Conservation (phyloP, 441 rosid species). For the Erysimum pusillum region DNA sequence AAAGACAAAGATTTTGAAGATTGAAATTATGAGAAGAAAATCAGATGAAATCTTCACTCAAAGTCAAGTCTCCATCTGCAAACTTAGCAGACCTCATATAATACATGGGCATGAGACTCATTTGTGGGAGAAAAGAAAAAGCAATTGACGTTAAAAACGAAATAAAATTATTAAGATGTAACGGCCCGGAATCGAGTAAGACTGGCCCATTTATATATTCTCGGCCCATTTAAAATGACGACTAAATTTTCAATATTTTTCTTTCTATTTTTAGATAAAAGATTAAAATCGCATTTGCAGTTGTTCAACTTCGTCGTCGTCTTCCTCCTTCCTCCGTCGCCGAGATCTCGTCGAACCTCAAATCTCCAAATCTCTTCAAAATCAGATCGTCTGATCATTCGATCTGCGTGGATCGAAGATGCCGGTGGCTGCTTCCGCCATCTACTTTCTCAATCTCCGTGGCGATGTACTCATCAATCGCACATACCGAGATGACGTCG, state of each 20-base stretch:
- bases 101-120: no score
- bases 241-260: neutral
- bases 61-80: no score
- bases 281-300: conserved; percentile 8
- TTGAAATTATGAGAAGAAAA: no score
- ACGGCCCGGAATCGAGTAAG: neutral
- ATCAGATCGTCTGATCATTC: conserved; percentile 11
- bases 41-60: no score
- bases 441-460: conserved; percentile 95
- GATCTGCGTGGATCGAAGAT: conserved; percentile 61
- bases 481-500: conserved; percentile 95
- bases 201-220: neutral
- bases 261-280: neutral
- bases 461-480: conserved; percentile 99
- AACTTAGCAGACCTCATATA: no score
- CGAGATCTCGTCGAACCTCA: conserved; percentile 45
- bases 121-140: neutral
- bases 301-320: conserved; percentile 37
- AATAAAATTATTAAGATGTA: neutral
- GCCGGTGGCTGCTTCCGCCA: conserved; percentile 99
- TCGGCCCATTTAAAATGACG: conserved; percentile 14
- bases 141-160: no score
- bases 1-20: no score
- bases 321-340: conserved; percentile 27
- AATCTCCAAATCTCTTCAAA: conserved; percentile 7